Base-by-base conservation (phyloP, 306 rosid genomes). In the Acacia melanoxylon region DNA sequence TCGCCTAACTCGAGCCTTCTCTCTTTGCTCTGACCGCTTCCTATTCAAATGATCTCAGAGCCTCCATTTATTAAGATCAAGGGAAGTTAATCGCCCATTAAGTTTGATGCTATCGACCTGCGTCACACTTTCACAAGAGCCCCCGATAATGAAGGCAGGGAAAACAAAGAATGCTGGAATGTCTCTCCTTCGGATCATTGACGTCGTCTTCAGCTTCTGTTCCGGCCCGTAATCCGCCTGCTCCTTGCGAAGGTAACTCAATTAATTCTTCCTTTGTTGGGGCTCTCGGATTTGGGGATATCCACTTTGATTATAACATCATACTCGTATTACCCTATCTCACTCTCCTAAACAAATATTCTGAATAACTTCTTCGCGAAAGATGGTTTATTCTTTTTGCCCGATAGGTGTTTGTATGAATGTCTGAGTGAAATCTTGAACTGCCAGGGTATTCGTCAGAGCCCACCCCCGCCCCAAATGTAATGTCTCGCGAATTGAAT, bases 401-500 rank as follows among this genome's bases (percentile, higher is more conserved):
- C 20, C 41, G 0, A 10, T 5, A 68, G 46, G 29, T 83, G 85
- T 85, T 88, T 81, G 87, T 3, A 3, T 11, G 20, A 83, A 78
- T 81, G 83, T 42, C 83, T 80, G 63, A 66, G 37, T 37, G 31
- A 37, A 35, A 3, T 27, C 52, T 68, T 56, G 15, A 10, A 56
- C 49, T 73, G 54, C 10, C 86, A 88, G 88, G 85, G 3, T 73
- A 68, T 78, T 40, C 88, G 7, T 51, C 84, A 25, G 88, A 71
- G 20, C 58, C 25, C 73, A 63, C 90, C 1, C 80, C 89, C 33
- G 58, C 77, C 37, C 45, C 45, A 54, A 82, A 80, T 40, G 61
- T 92, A 27, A 67, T 92, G 37, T 75, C 89, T 42, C 79, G 71
- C 81, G 91, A 82, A 79, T 94, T 84, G 83, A 35, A 37, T 33